phyloP scores from a whole-genome alignment of 768 basidiomycete species.

The Pisolithus orientalis region DNA sequence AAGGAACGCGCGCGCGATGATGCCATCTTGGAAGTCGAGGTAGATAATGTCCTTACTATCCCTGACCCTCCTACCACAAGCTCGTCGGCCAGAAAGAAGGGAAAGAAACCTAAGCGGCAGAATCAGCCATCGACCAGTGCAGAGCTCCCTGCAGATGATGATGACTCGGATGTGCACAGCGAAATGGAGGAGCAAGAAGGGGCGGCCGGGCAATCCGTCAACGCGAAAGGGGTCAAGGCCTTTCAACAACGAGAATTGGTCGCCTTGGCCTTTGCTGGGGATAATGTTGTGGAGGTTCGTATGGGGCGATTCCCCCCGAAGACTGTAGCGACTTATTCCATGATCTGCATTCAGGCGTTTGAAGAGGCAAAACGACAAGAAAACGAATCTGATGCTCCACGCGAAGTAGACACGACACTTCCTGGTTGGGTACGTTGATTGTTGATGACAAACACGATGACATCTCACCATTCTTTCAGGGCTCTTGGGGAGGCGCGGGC shows the following conservation, averaged over 20 bases:
- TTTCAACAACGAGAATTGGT: constrained; percentile 92
- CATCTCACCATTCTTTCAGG: constrained; percentile 40
- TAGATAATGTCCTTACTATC: constrained; percentile 11
- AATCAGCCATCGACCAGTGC: background rate
- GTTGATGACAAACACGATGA: background rate
- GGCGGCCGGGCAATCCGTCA: constrained; percentile 32
- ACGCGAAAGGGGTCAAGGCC: constrained; percentile 43
- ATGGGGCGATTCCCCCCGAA: background rate
- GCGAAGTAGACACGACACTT: constrained; percentile 81
- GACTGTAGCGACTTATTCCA: background rate
- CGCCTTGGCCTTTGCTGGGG: constrained; percentile 92
- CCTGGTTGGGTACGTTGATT: constrained; percentile 80
- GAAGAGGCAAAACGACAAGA: constrained; percentile 76
- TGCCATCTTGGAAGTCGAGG: constrained; percentile 70
- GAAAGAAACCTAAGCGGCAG: constrained; percentile 5
- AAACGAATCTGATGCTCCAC: constrained; percentile 82
- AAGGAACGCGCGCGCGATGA: constrained; percentile 63
- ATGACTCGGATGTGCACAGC: constrained; percentile 52
- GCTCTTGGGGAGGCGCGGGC: constrained; percentile 87
- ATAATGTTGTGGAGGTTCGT: constrained; percentile 86
- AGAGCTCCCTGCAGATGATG: constrained; percentile 22
- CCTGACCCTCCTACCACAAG: constrained; percentile 6
- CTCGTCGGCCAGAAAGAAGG: constrained; percentile 8
- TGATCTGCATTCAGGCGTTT: constrained; percentile 56
- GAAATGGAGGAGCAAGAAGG: constrained; percentile 70